phyloP scores from a whole-genome alignment of 169 alveolate genomes.

The Plasmodium cynomolgi region DNA sequence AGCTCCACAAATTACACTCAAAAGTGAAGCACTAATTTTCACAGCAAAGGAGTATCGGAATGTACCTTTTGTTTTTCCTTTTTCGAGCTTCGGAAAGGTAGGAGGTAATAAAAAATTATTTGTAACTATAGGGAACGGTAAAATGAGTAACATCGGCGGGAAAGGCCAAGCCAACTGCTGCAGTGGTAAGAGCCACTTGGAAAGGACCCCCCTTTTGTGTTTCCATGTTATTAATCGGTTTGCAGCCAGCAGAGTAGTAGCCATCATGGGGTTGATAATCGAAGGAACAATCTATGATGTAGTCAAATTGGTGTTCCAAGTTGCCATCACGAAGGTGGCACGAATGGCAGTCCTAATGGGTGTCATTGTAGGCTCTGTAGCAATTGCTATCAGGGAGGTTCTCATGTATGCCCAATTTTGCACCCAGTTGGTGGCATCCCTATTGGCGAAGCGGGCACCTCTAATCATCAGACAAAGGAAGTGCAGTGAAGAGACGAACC shows the following conservation, averaged over 20 bases:
- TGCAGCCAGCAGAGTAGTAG: background rate
- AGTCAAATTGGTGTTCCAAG: background rate
- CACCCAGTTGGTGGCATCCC: background rate
- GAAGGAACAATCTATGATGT: background rate
- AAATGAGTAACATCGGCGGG: background rate
- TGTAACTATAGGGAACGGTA: background rate
- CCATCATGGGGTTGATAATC: background rate
- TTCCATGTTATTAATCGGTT: background rate
- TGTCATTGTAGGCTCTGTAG: background rate
- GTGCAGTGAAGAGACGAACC: background rate
- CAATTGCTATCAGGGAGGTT: background rate
- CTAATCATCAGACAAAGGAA: background rate
- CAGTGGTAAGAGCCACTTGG: background rate
- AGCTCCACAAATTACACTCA: background rate
- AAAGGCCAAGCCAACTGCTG: background rate
- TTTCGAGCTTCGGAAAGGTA: background rate
- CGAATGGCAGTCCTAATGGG: background rate
- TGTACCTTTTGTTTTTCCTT: background rate
- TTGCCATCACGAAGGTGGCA: background rate
- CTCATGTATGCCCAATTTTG: background rate
- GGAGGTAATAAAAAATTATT: background rate
- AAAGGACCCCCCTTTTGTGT: background rate
- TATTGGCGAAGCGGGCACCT: background rate
- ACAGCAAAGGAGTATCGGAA: background rate
- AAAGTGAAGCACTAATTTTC: background rate